phyloP scores from a whole-genome alignment of 768 basidiomycete species.

The Boletus patriciae region DNA sequence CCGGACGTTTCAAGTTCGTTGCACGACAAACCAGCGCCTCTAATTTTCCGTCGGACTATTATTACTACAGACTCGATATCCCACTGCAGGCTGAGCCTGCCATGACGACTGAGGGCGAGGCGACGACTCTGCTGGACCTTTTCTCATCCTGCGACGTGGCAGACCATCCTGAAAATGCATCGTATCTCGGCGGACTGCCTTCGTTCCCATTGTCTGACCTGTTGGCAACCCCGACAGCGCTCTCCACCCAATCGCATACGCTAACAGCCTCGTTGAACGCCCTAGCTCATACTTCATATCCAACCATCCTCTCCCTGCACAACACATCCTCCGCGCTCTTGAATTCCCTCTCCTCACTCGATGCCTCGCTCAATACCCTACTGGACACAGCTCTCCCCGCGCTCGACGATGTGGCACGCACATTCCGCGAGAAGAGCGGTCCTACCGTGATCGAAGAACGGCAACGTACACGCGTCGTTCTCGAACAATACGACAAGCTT shows the following conservation, averaged over 20 bases:
- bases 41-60: neutral
- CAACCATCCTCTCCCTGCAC: constrained; percentile 89
- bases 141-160: constrained; percentile 20
- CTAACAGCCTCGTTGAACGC: constrained; percentile 88
- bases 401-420: constrained; percentile 68
- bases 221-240: constrained; percentile 67
- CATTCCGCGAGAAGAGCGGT: constrained; percentile 74
- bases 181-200: constrained; percentile 67
- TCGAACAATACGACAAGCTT: constrained; percentile 93
- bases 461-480: constrained; percentile 75
- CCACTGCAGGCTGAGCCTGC: neutral
- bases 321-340: constrained; percentile 72
- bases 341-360: constrained; percentile 70
- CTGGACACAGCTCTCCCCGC: constrained; percentile 68
- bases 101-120: constrained; percentile 27
- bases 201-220: constrained; percentile 66
- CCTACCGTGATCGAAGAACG: constrained; percentile 67
- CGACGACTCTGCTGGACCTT: constrained; percentile 27
- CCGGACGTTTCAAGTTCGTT: neutral
- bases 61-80: neutral
- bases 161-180: constrained; percentile 28
- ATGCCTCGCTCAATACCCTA: constrained; percentile 68
- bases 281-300: constrained; percentile 87
- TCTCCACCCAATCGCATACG: constrained; percentile 83
- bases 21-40: too few relatives aligned